Evolutionary conservation across 257 asterid genomes (phyloP), one percentile per base, ranked within the genome.

Genomic region (Avicennia marina): DNA sequence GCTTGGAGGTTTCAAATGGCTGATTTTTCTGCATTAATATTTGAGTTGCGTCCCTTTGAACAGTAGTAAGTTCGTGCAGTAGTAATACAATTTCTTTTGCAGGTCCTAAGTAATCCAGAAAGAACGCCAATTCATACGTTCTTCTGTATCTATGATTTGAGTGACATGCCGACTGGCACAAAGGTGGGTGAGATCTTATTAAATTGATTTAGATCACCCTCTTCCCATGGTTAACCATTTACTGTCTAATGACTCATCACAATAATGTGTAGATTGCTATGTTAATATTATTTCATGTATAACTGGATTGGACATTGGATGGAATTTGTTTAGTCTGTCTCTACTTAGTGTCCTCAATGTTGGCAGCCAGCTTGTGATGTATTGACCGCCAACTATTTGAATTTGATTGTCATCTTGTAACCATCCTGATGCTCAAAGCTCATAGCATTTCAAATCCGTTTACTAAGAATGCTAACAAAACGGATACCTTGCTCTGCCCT

Each of bases 61-160:
- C n/a, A n/a, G n/a, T n/a, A n/a, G n/a, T n/a, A n/a, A 29, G 34
- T 8, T 8, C 10, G 41, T 36, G 41, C 13, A 4, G 13, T 36
- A 36, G 10, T 36, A 36, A 8, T 36, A 36, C 19, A 52, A 7
- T 29, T 33, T 31, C 18, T 4, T 63, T 38, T 8, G 18, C 79
- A 87, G 96, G 94, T 87, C 58, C 75, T 87, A 63, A 87, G 96
- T 82, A 87, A 87, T 67, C 96, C 96, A 8, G 96, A 87, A 72
- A 84, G 76, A 77, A 87, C 96, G 45, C 96, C 96, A 29, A 51
- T 87, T 6, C 96, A 87, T 58, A 79, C 96, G 33, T 84, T 75
- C 82, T 78, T 84, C 36, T 87, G 94, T 68, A 78, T 72, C 62
- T 87, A 87, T 38, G 91, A 87, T 62, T 76, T 87, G 62, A 85